Evolutionary conservation across 768 basidiomycete species (phyloP), one percentile per base, ranked within the genome.

Genomic region (Pleurotus platypus): DNA sequence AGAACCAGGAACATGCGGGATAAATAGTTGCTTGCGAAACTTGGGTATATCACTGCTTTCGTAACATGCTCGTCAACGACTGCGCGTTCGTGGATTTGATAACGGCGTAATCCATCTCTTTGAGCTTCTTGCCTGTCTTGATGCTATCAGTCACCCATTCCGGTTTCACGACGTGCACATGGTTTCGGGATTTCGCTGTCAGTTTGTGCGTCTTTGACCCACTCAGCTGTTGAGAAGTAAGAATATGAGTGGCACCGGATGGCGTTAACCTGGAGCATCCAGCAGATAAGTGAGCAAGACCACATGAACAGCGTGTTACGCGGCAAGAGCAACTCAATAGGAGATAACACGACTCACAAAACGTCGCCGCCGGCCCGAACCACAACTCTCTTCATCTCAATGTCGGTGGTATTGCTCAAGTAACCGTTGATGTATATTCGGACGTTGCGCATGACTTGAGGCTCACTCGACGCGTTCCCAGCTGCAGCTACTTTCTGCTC

Each of bases 141-240:
- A 91, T 76, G 62, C 88, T 88, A 60, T 91, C 89, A 9, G 74
- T 72, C 5, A 90, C 78, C 89, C 89, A 92, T 66, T 87, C 85
- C 7, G 89, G 89, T 57, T 77, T 83, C 30, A 93, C 89, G 55
- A 93, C 79, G 56, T 87, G 78, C 5, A 76, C 72, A 37, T 76
- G 75, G 57, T 67, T 77, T 60, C 74, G 74, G 30, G 72, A 74
- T 62, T 81, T 84, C 20, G 72, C 67, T 16, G 78, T 81, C 55
- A 92, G 63, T 62, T 78, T 83, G 57, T 92, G 83, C 2, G 81
- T 86, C 69, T 93, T 93, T 24, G 83, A 80, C 15, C 79, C 89
- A 63, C 78, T 89, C 56, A 92, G 74, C 54, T 79, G 80, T 60
- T 83, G 82, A 5, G 90, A 91, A 7, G 87, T 88, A 39, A 94